These are phyloP conservation scores for Auriculariales sp. DNA, from an alignment of 768 basidiomycete species.

Conservation along the genomic window DNA sequence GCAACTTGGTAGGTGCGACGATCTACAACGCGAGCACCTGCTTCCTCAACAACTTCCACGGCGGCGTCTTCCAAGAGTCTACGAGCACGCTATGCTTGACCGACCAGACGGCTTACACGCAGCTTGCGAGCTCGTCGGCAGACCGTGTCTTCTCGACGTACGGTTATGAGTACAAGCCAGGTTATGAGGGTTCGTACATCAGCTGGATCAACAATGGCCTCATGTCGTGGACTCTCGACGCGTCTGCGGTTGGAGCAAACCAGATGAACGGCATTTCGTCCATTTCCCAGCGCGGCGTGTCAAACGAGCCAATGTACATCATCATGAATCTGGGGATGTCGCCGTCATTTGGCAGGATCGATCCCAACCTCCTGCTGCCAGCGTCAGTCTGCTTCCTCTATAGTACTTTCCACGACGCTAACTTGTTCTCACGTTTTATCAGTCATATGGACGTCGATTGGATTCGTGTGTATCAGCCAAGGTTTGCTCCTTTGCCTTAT, in stretches of 20 bases:
- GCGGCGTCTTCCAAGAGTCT: slow-evolving; percentile 73
- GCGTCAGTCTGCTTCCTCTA: slow-evolving; percentile 40
- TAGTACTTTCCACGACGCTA: too few species aligned
- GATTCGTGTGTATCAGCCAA: slow-evolving; percentile 79
- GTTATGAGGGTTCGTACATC: slow-evolving; percentile 59
- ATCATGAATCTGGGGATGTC: slow-evolving; percentile 81
- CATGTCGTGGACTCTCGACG: slow-evolving; percentile 55
- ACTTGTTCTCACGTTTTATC: too few species aligned
- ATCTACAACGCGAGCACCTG: slow-evolving; percentile 42
- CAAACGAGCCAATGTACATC: slow-evolving; percentile 77
- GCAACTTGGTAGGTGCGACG: too few species aligned
- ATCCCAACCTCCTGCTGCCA: slow-evolving; percentile 56
- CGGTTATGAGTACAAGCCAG: slow-evolving; percentile 73
- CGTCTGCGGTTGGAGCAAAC: slow-evolving; percentile 50
- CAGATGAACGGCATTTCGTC: slow-evolving; percentile 37
- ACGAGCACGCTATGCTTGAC: slow-evolving; percentile 56
- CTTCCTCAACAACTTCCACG: slow-evolving; percentile 48
- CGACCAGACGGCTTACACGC: slow-evolving; percentile 59
- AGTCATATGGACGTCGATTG: slow-evolving; percentile 66
- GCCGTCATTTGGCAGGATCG: slow-evolving; percentile 58
- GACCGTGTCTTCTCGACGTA: slow-evolving; percentile 59
- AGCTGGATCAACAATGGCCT: slow-evolving; percentile 56
- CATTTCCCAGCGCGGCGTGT: slow-evolving; percentile 55
- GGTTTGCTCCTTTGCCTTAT: background rate
- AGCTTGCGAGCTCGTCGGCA: slow-evolving; percentile 30